phyloP scores from a whole-genome alignment of 176 grass and related monocot species.

The Juncus inflexus region DNA sequence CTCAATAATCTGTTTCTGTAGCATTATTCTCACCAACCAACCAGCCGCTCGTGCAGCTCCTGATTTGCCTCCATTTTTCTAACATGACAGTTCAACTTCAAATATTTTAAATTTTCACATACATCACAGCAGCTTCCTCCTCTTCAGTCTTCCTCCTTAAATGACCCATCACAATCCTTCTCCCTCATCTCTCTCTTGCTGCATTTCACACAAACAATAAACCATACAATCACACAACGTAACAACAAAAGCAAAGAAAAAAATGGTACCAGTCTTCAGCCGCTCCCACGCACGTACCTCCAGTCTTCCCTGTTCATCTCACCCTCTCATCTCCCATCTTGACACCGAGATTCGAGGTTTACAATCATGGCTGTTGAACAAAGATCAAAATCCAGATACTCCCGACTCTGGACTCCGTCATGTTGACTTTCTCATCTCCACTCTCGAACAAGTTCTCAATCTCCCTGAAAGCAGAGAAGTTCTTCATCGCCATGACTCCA shows the following conservation, averaged over 20 bases:
- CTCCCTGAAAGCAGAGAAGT: slow-evolving; percentile 9
- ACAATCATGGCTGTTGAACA: neutral
- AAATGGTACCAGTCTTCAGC: slow-evolving; percentile 19
- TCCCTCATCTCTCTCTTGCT: neutral
- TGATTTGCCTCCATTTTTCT: neutral
- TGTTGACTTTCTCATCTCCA: slow-evolving; percentile 1
- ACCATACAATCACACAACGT: neutral
- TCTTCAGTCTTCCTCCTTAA: neutral
- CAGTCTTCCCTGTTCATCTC: slow-evolving; percentile 13
- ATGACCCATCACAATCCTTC: neutral
- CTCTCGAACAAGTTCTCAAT: slow-evolving; percentile 19
- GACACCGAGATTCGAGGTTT: slow-evolving; percentile 4
- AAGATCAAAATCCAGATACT: neutral
- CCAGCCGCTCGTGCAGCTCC: slow-evolving; percentile 22
- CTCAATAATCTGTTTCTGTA: neutral
- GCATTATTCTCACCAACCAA: neutral
- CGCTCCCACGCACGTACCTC: slow-evolving; percentile 17
- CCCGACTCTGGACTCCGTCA: neutral
- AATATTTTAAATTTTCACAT: neutral
- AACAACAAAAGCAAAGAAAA: neutral
- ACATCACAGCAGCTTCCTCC: neutral
- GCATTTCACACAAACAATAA: neutral
- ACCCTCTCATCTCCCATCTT: slow-evolving; percentile 15
- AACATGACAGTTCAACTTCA: neutral
- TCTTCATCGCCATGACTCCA: neutral